Evolutionary conservation across 148 eudicot genomes (phyloP).

Genomic region (Chenopodium berlandieri): DNA sequence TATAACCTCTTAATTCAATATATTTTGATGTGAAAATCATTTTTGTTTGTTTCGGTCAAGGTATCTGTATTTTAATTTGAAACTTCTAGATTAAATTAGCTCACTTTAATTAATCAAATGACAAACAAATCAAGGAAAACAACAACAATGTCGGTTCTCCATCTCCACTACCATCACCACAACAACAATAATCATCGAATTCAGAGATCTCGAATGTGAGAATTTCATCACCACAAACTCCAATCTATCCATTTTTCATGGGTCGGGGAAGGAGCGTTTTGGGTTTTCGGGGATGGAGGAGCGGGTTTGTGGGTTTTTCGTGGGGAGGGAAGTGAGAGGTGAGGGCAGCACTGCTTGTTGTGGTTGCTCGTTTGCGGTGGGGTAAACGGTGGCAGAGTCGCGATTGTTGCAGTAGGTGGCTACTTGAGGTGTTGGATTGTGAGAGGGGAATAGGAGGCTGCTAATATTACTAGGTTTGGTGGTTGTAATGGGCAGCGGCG

Average conservation of each 20-base stretch:
- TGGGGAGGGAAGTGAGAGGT: no score
- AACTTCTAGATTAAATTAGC: not conserved
- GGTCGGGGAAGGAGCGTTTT: no score
- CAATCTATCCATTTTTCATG: constrained; percentile 16
- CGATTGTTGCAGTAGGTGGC: no score
- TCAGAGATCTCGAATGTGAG: constrained; percentile 14
- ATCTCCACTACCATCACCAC: not conserved
- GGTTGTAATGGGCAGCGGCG: no score
- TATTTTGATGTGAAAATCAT: not conserved
- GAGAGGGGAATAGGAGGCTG: no score
- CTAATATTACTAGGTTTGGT: no score
- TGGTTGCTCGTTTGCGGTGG: no score
- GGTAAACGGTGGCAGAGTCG: no score
- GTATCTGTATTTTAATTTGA: not conserved
- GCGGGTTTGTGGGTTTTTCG: no score
- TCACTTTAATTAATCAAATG: constrained; percentile 16
- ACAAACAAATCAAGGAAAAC: constrained; percentile 14
- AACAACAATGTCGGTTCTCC: not conserved
- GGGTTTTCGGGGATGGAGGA: no score
- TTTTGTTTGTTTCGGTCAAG: not conserved
- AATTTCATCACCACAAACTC: constrained; percentile 18
- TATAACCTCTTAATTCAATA: constrained; percentile 12
- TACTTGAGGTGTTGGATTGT: no score
- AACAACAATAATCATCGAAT: not conserved
- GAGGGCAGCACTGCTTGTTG: no score